Conservation (phyloP, 371 early-diverging fungal genomes). For the Catenaria anguillulae region DNA sequence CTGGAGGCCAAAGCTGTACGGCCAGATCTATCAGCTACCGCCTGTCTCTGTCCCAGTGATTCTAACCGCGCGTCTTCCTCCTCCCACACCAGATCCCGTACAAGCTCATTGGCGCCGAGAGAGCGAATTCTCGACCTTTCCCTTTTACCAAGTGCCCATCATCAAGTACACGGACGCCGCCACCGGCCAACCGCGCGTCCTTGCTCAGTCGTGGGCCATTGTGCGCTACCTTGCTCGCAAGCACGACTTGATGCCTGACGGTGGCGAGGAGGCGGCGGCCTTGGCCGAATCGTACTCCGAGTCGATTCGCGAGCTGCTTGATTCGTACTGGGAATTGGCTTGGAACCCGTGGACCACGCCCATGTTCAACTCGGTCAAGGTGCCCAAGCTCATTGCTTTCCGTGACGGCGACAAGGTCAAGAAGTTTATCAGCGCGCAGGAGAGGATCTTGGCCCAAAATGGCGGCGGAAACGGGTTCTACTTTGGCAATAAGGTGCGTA, state of each 20-base stretch:
- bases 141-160: slow-evolving; percentile 31
- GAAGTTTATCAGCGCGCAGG: slow-evolving; percentile 13
- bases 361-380: too few species aligned
- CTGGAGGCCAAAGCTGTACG: too few species aligned
- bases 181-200: slow-evolving; percentile 17
- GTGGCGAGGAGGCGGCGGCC: slow-evolving; percentile 18
- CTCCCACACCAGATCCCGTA: too few species aligned
- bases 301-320: slow-evolving; percentile 14
- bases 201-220: slow-evolving; percentile 27
- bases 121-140: too few species aligned
- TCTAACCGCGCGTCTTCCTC: too few species aligned
- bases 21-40: too few species aligned
- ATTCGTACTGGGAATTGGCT: slow-evolving; percentile 10
- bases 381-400: slow-evolving; percentile 11
- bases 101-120: too few species aligned
- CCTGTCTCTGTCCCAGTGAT: too few species aligned
- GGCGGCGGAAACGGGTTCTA: slow-evolving; percentile 22
- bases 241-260: slow-evolving; percentile 18
- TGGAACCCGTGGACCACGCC: slow-evolving; percentile 6
- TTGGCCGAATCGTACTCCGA: slow-evolving; percentile 23
- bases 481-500: slow-evolving; percentile 16
- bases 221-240: slow-evolving; percentile 34
- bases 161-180: slow-evolving; percentile 21
- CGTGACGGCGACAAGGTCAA: slow-evolving; percentile 10
- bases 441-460: slow-evolving; percentile 17